These are phyloP conservation scores for Chenopodium quinoa DNA, from an alignment of 148 eudicot genomes.

Conservation along the genomic window DNA sequence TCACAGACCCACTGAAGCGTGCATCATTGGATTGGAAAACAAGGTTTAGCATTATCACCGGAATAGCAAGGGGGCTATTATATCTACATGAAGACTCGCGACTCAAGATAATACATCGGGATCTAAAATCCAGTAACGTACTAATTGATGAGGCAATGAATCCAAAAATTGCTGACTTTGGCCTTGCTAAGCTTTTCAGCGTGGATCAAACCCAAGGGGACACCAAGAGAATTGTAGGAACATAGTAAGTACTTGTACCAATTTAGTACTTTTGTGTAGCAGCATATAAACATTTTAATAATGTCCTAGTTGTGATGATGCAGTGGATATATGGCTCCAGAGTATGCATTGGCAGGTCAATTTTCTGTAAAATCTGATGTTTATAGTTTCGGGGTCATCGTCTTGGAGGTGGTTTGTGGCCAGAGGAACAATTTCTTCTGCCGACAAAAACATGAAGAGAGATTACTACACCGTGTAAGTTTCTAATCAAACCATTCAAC, in stretches of 20 bases:
- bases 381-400: conserved; percentile 34
- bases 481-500: not conserved
- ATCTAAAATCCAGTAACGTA: conserved; percentile 23
- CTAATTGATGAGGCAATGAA: conserved; percentile 23
- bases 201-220: conserved; percentile 15
- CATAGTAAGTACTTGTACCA: conserved; percentile 4
- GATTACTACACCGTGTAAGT: conserved; percentile 20
- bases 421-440: conserved; percentile 8
- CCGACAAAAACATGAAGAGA: conserved; percentile 2
- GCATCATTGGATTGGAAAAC: not conserved
- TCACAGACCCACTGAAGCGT: not conserved
- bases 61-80: conserved; percentile 8
- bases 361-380: conserved; percentile 32
- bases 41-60: conserved; percentile 3
- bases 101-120: conserved; percentile 26
- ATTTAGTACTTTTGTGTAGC: too few relatives aligned
- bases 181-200: conserved; percentile 21
- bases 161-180: conserved; percentile 26
- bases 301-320: not conserved
- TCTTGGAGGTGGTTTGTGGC: conserved; percentile 27
- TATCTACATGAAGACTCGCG: conserved; percentile 21
- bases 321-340: conserved; percentile 24
- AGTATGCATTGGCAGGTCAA: conserved; percentile 6
- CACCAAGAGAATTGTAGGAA: conserved; percentile 20
- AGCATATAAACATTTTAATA: too few relatives aligned